Conservation (phyloP, 1,284 basidiomycete species). For the Sporisorium scitamineum region DNA sequence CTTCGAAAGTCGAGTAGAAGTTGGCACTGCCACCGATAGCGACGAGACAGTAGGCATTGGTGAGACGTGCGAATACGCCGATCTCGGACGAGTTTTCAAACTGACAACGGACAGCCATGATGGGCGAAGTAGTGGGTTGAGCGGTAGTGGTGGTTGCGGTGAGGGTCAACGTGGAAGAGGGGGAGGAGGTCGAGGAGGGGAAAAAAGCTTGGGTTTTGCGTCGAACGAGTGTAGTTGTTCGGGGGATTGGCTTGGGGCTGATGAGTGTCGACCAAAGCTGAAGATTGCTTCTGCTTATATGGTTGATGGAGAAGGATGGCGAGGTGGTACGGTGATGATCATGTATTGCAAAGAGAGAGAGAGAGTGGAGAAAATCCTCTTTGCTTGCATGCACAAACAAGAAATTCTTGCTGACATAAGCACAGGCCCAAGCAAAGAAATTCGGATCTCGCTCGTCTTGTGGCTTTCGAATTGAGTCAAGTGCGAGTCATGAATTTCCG, state of each 20-base stretch:
- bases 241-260: not conserved
- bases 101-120: slow-evolving; percentile 68
- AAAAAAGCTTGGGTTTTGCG: no score
- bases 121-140: slow-evolving; percentile 4
- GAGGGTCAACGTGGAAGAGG: slow-evolving; percentile 11
- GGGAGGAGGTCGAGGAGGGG: not conserved
- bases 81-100: slow-evolving; percentile 98
- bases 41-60: slow-evolving; percentile 77
- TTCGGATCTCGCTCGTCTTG: slow-evolving; percentile 15
- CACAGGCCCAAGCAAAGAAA: slow-evolving; percentile 2
- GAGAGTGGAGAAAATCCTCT: slow-evolving; percentile 37
- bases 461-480: slow-evolving; percentile 11
- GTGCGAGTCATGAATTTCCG: slow-evolving; percentile 20
- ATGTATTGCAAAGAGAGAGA: not conserved
- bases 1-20: slow-evolving; percentile 97
- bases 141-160: slow-evolving; percentile 1
- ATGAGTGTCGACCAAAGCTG: not conserved
- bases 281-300: slow-evolving; percentile 10
- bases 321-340: slow-evolving; percentile 1
- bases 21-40: slow-evolving; percentile 95
- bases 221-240: not conserved
- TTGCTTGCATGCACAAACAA: not conserved
- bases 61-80: slow-evolving; percentile 84
- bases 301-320: slow-evolving; percentile 3
- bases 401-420: slow-evolving; percentile 49